A percentile compares a stretch with the other conserved stretches of the same genome.
phyloP scores from a whole-genome alignment of 2,329 filamentous ascomycete genomes.

The Ascochyta fabae region DNA sequence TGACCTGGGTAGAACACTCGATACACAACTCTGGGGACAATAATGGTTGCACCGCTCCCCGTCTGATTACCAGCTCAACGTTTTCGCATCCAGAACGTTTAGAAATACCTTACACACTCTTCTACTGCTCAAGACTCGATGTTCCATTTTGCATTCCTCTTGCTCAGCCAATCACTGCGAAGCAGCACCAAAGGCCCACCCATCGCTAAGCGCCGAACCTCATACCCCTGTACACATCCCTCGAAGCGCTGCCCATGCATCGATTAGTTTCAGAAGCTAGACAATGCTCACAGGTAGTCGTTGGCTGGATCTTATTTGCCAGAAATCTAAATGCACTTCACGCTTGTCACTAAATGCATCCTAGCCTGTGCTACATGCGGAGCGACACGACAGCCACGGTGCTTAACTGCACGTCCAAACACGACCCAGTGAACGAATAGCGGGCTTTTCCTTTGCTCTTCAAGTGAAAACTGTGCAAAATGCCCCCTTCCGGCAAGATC shows the following conservation, averaged over 20 bases:
- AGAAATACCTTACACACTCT: not conserved
- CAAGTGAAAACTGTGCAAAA: not conserved
- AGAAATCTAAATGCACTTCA: not conserved
- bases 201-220: constrained; percentile 12
- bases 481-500: constrained; percentile 4
- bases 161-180: constrained; percentile 4
- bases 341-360: not conserved
- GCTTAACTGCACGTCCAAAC: constrained; percentile 23
- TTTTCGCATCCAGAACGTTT: no score
- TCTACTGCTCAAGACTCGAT: not conserved
- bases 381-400: constrained; percentile 27
- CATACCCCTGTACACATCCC: constrained; percentile 3
- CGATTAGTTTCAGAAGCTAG: constrained; percentile 10
- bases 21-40: not conserved
- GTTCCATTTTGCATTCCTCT: not conserved
- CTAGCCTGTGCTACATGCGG: constrained; percentile 8
- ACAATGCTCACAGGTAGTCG: not conserved
- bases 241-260: constrained; percentile 18
- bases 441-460: not conserved
- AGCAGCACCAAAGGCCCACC: not conserved
- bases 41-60: no score
- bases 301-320: not conserved
- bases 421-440: constrained; percentile 9
- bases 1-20: constrained; percentile 1
- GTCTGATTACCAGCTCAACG: no score